Base-by-base conservation (phyloP, 1,139 yeast species). In the Debaryomyces sp. region DNA sequence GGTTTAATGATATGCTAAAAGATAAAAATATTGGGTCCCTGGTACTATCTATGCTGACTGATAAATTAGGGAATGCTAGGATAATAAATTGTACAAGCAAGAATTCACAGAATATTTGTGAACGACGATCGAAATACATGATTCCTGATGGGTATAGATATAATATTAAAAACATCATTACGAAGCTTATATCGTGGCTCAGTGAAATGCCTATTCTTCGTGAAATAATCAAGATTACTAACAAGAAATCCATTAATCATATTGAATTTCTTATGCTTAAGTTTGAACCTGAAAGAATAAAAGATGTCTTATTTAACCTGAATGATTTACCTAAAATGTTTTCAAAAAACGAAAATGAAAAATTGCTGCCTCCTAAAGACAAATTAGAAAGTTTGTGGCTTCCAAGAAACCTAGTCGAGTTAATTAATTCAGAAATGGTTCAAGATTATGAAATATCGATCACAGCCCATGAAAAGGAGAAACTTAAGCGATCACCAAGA, bases 321-420 rank as follows among this genome's bases (percentile, higher is more conserved):
- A 7, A 21, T 22, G n/a, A 18, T n/a, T 10, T 38, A 6, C 12
- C 29, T 13, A 38, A 3, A 17, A 24, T 2, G 13, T 17, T 9
- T n/a, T 5, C 21, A 5, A 13, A 17, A 17, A 32, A 32, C 2
- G 21, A 8, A 32, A 8, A 32, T 32, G 35, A n/a, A 53, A 48
- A 36, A 40, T 44, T 6, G 40, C 27, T 30, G 36, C 35, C 17
- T 2, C 4, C 10, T n/a, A 30, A 41, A 40, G 24, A 36, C 45
- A 47, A 29, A 18, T 15, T 30, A n/a, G 50, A 48, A 21, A 49
- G 49, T 18, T 42, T 57, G 9, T 60, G 64, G 63, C 41, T 60
- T 13, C 65, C 66, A 1, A 40, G 33, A 33, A 48, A 50, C 6
- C 36, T 60, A 21, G 49, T 59, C 4, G 35, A 45, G 22, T 44